These are phyloP conservation scores for Zasmidium angulare DNA, from an alignment of 2,329 filamentous ascomycete genomes.

Conservation along the genomic window DNA sequence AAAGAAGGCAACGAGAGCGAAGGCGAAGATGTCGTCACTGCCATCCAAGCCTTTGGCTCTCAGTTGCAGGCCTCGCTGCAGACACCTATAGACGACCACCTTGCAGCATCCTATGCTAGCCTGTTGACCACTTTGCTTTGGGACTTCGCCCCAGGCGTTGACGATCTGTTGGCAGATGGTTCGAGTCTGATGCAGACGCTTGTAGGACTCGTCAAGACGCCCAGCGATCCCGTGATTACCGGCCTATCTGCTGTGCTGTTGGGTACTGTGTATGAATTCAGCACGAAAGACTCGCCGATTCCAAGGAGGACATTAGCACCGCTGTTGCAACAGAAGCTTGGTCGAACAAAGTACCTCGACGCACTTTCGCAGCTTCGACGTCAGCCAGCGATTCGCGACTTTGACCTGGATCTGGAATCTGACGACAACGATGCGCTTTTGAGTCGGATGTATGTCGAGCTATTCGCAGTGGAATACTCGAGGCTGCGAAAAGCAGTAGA, in stretches of 20 bases:
- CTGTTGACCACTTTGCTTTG: conserved; percentile 86
- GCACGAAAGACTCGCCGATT: conserved; percentile 92
- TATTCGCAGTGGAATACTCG: conserved; percentile 94
- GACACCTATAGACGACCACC: conserved; percentile 66
- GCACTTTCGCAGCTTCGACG: conserved; percentile 74
- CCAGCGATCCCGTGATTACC: conserved; percentile 47
- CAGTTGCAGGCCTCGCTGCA: conserved; percentile 81
- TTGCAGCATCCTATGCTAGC: conserved; percentile 85
- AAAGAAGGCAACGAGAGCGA: conserved; percentile 84
- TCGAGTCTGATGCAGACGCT: conserved; percentile 72
- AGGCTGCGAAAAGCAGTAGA: conserved; percentile 82
- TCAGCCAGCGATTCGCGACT: conserved; percentile 79
- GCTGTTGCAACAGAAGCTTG: conserved; percentile 72
- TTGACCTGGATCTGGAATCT: conserved; percentile 62
- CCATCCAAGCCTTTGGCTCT: conserved; percentile 82
- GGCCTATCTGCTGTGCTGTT: conserved; percentile 82
- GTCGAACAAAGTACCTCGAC: conserved; percentile 84
- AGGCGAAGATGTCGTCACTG: conserved; percentile 93
- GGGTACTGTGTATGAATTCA: conserved; percentile 93
- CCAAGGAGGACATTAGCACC: conserved; percentile 77
- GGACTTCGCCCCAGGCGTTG: conserved; percentile 85
- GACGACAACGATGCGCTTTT: conserved; percentile 42
- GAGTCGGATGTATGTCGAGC: conserved; percentile 82
- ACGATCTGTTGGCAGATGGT: conserved; percentile 88
- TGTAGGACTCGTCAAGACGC: conserved; percentile 54